Evolutionary conservation across 225 moss, liverwort and hornwort species (phyloP).

Genomic region (Bryum argenteum): DNA sequence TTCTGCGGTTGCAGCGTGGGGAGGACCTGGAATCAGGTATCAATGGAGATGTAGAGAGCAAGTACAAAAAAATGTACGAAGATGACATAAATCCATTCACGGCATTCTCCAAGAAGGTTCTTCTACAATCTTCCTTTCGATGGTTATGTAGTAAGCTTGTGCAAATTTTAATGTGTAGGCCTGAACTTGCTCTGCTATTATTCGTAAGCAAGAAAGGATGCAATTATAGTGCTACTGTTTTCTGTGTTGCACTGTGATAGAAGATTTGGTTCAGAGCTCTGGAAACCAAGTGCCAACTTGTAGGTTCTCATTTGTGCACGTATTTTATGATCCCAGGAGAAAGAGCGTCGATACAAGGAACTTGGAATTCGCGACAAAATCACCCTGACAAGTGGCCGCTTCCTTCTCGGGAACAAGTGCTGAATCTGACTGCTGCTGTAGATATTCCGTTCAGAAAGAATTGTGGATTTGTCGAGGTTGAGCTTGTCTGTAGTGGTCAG

Average conservation of each 20-base stretch:
- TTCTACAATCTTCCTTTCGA: conserved; percentile 13
- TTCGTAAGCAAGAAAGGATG: not conserved
- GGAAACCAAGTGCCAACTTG: not conserved
- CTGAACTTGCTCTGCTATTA: conserved; percentile 3
- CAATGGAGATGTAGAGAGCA: conserved; percentile 80
- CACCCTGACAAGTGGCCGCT: conserved; percentile 93
- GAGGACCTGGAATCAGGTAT: conserved; percentile 84
- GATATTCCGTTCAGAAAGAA: not conserved
- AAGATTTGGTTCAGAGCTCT: conserved; percentile 1
- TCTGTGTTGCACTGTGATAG: not conserved
- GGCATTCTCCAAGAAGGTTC: conserved; percentile 90
- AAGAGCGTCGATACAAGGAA: conserved; percentile 92
- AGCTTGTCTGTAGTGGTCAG: conserved; percentile 13
- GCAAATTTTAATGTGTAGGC: not conserved
- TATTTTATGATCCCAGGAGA: conserved; percentile 60
- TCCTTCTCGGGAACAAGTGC: conserved; percentile 91
- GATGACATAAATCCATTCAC: conserved; percentile 98
- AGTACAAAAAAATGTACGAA: conserved; percentile 96
- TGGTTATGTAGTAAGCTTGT: conserved; percentile 6
- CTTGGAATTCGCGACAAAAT: conserved; percentile 95
- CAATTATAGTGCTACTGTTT: not conserved
- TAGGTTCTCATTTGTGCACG: conserved; percentile 14
- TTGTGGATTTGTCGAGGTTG: conserved; percentile 3
- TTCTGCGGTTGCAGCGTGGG: conserved; percentile 51
- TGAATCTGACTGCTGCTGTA: conserved; percentile 8